Base-by-base conservation (phyloP, 768 basidiomycete genomes). In the Lactarius pseudohatsudake region DNA sequence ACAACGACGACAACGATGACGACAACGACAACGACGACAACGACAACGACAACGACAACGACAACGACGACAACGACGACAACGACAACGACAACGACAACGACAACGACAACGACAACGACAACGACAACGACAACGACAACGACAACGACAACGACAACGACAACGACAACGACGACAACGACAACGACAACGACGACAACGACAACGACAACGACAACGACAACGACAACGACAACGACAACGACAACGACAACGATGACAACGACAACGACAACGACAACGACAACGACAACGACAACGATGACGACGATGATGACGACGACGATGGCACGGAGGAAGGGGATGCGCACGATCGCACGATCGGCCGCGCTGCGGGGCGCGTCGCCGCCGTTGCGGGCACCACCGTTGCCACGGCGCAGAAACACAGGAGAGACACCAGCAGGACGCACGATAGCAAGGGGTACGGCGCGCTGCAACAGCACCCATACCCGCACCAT, bases 361-460 rank as follows among this genome's bases (percentile, higher is more conserved):
- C 81, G 64, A 79, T 77, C 62, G 85, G 83, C 13, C 85, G 87
- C 65, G 88, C 88, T 6, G 86, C 90, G 32, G 88, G 88, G 0
- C 71, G 75, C 20, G 72, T 72, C 1, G 65, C 70, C 0, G 58
- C 76, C 65, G 15, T 20, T 9, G 26, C 54, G 7, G 54, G 16
- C n/a, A 5, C 55, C 3, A 9, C 47, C 11, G 0, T 15, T 10
- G 28, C 54, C n/a, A 16, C 43, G 1, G 36, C 16, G 7, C 60
- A 61, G 2, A 22, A 5, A 2, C 60, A 50, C 16, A 56, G 40
- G 38, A 60, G 34, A 9, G 41, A 50, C 56, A 22, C 60, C 47
- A 62, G 75, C 22, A 77, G 76, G 59, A 54, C 79, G 13, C 76
- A 79, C 47, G 80, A 82, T 9, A 78, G 77, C 60, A 34, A 41